Evolutionary conservation across 2,329 filamentous ascomycete species (phyloP).

Genomic region (Metarhizium album): DNA sequence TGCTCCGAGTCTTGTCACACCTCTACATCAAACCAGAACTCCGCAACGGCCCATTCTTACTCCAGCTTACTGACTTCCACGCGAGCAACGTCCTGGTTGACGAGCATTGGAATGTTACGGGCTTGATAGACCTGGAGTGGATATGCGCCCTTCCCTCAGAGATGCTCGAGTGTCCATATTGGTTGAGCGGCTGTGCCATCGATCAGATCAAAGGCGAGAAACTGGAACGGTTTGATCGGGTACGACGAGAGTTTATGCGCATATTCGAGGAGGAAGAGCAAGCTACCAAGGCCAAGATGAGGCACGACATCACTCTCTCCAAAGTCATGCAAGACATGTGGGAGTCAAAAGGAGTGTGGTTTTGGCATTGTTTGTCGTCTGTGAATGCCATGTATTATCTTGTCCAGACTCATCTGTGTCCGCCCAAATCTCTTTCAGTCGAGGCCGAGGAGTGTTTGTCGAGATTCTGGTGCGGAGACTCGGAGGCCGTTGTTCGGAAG

Average conservation of each 20-base stretch:
- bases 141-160: not conserved
- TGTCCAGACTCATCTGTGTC: constrained; percentile 7
- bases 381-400: constrained; percentile 10
- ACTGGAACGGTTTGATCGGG: not conserved
- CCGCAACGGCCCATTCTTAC: constrained; percentile 16
- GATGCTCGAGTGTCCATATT: not conserved
- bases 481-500: constrained; percentile 7
- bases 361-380: constrained; percentile 9
- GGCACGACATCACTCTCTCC: constrained; percentile 6
- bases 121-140: constrained; percentile 2
- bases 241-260: not conserved
- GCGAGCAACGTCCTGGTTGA: constrained; percentile 25
- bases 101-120: constrained; percentile 7
- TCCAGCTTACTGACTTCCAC: constrained; percentile 22
- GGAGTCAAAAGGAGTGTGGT: constrained; percentile 12
- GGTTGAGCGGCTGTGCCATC: not conserved
- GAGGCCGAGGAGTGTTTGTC: constrained; percentile 7
- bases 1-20: constrained; percentile 16
- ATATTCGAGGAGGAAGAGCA: not conserved
- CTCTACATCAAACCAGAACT: constrained; percentile 13
- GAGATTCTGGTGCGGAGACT: constrained; percentile 6
- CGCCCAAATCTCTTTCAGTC: constrained; percentile 1
- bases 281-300: not conserved
- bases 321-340: constrained; percentile 11
- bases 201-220: not conserved